These are phyloP conservation scores for Bipolaris oryzae DNA, from an alignment of 2,329 filamentous ascomycete species.

Conservation along the genomic window DNA sequence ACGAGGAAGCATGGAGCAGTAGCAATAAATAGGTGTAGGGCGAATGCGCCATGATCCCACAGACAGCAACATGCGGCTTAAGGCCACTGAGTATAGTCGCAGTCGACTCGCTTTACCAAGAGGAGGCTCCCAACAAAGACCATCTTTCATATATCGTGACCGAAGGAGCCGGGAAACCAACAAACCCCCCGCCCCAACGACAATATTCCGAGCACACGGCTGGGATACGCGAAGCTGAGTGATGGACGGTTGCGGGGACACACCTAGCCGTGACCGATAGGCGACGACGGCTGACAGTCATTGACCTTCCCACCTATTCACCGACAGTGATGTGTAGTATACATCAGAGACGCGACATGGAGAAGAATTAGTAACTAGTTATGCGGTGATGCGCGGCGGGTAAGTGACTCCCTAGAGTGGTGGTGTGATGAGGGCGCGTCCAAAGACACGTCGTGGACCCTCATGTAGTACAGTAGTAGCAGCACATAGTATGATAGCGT, in stretches of 20 bases:
- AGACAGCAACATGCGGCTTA: constrained; percentile 7
- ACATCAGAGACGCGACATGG: constrained; percentile 3
- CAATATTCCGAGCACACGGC: not conserved
- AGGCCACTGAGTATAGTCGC: constrained; percentile 5
- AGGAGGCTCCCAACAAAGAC: constrained; percentile 5
- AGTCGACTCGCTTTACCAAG: constrained; percentile 3
- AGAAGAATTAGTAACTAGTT: constrained; percentile 1
- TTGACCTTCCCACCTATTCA: not conserved
- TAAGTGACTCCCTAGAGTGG: not conserved
- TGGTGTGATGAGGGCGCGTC: not conserved
- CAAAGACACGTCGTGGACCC: not conserved
- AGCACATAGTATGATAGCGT: not conserved
- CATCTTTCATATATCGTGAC: constrained; percentile 2
- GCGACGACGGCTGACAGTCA: not conserved
- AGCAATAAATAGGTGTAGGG: not conserved
- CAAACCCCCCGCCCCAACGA: not conserved
- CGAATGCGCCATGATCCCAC: constrained; percentile 5
- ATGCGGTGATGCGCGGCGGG: constrained; percentile 1
- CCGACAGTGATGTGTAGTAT: constrained; percentile 2
- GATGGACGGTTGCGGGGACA: not conserved
- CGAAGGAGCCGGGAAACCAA: constrained; percentile 3
- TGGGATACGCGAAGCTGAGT: not conserved
- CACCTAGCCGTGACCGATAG: constrained; percentile 2
- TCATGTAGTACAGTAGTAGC: not conserved
- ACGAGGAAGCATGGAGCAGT: not conserved